Evolutionary conservation across 2,329 filamentous ascomycete species (phyloP), one percentile per base, ranked within the genome.

Genomic region (Arthrobotrys pseudoclavata): DNA sequence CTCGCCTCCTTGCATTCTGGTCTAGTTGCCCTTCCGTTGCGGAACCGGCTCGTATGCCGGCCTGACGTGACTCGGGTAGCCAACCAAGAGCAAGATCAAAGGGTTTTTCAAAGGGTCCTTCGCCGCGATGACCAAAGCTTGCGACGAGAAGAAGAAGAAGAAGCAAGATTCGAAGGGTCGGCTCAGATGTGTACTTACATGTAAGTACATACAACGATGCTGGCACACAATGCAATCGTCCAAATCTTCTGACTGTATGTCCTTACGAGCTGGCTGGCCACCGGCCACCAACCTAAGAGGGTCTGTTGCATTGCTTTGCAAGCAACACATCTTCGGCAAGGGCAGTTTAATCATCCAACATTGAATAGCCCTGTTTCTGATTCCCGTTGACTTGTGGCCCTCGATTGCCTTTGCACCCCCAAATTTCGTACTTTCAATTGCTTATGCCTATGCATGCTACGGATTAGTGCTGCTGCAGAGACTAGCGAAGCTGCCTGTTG

Each of bases 311-410:
- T 64, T 72, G 69, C 69, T 50, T 18, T 40, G 48, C 60, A 52
- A 62, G 37, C 60, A 72, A 72, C 69, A 64, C 69, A 66, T 61
- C n/a, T 45, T 55, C 68, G 45, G 69, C 48, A 72, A 72, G 69
- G 69, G 69, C 69, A 53, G 57, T 57, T 66, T 34, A 31, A 47
- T 72, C 31, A 9, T 34, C 69, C 69, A 72, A 72, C 69, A 64
- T 55, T 22, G 31, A 42, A 72, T 22, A 18, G 47, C 20, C 42
- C 20, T 18, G 42, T 40, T 53, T 70, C 55, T 70, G 42, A 26
- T 42, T 45, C 24, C 55, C 69, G 13, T 52, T 37, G n/a, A 47
- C 18, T 50, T 40, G 60, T 40, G n/a, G 50, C 67, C 55, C 67
- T 62, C 67, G 55, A 66, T 55, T 63, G 60, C 37, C 50, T 53